phyloP scores from a whole-genome alignment of 2,329 filamentous ascomycete genomes.

The Fusarium coicis region DNA sequence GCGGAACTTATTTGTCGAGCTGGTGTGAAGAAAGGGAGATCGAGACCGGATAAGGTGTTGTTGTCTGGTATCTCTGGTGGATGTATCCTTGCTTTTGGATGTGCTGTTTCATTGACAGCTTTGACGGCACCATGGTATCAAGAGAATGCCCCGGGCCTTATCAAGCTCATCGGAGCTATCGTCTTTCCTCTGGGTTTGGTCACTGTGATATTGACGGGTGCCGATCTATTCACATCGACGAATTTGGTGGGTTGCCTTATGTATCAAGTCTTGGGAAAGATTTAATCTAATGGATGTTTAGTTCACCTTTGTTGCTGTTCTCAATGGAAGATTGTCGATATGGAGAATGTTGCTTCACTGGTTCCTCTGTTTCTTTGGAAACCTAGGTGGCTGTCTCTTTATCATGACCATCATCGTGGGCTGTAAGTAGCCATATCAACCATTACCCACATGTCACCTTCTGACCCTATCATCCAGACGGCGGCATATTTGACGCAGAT shows the following conservation, averaged over 20 bases:
- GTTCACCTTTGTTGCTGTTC: constrained; percentile 39
- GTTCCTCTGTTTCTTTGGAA: constrained; percentile 60
- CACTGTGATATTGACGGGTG: constrained; percentile 34
- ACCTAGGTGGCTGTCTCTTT: constrained; percentile 60
- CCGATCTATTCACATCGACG: constrained; percentile 38
- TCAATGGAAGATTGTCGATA: constrained; percentile 31
- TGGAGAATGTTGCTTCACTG: constrained; percentile 49
- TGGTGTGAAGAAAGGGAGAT: constrained; percentile 37
- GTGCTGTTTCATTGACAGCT: constrained; percentile 35
- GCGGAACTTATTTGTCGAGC: constrained; percentile 35
- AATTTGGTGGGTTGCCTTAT: constrained; percentile 12
- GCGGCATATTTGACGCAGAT: constrained; percentile 55
- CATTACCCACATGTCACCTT: no score
- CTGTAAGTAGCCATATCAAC: no score
- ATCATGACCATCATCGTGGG: constrained; percentile 60
- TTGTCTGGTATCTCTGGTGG: constrained; percentile 36
- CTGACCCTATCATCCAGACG: constrained; percentile 44
- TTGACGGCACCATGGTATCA: constrained; percentile 41
- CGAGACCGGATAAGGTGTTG: constrained; percentile 35
- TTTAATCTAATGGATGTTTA: neutral
- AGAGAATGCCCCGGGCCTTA: constrained; percentile 35
- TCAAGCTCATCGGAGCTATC: constrained; percentile 35
- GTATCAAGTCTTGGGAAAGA: fast-evolving
- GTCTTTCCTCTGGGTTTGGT: constrained; percentile 39
- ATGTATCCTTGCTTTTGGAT: constrained; percentile 34